Percentiles rank a stretch among this genome's conserved stretches.
These are phyloP conservation scores for Podospora sp. DNA, from an alignment of 495 filamentous ascomycete genomes.

Conservation along the genomic window DNA sequence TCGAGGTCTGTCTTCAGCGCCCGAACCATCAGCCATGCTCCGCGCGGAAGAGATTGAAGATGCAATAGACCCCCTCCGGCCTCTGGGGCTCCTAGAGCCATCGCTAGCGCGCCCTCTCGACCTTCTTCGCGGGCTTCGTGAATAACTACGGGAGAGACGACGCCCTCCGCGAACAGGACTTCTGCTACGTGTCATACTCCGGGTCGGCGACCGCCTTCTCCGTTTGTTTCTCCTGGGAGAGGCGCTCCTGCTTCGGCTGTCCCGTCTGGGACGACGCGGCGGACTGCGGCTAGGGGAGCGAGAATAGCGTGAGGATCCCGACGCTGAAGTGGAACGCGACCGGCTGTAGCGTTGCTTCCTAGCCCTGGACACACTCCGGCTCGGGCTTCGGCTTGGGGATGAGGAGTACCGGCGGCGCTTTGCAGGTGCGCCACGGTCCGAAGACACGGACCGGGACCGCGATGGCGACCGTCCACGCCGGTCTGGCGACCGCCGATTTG, in stretches of 20 bases:
- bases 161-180: constrained; percentile 46
- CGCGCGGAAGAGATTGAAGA: constrained; percentile 54
- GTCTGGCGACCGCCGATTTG: constrained; percentile 31
- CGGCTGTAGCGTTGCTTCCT: constrained; percentile 40
- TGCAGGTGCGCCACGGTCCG: constrained; percentile 30
- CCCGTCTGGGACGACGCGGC: constrained; percentile 45
- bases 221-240: constrained; percentile 37
- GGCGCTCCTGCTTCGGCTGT: constrained; percentile 46
- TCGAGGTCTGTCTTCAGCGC: constrained; percentile 56
- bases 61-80: constrained; percentile 43
- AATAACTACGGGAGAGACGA: constrained; percentile 57
- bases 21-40: constrained; percentile 65
- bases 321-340: constrained; percentile 50
- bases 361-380: constrained; percentile 18
- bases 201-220: constrained; percentile 45
- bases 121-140: constrained; percentile 7
- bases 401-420: constrained; percentile 40
- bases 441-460: constrained; percentile 36
- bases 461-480: constrained; percentile 26
- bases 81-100: constrained; percentile 26
- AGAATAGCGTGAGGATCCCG: constrained; percentile 38
- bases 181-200: constrained; percentile 37
- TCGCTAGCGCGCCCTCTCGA: constrained; percentile 23
- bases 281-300: constrained; percentile 43
- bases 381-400: constrained; percentile 45